phyloP scores from a whole-genome alignment of 768 basidiomycete species.

The Pleurotus djamor region DNA sequence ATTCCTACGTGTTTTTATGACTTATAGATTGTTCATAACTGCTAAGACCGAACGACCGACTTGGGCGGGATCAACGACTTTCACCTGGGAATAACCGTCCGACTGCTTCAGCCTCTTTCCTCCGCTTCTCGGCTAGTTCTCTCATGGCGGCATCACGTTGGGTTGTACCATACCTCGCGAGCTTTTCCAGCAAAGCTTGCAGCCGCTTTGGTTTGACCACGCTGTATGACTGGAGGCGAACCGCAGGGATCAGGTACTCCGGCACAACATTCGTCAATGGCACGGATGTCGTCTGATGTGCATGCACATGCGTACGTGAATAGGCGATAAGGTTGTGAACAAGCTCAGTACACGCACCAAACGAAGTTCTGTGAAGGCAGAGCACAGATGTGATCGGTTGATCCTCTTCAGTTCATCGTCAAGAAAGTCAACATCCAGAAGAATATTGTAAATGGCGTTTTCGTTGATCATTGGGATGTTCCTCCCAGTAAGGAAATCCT shows the following conservation, averaged over 20 bases:
- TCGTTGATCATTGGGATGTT: constrained; percentile 84
- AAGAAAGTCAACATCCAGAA: constrained; percentile 85
- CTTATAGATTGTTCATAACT: background rate
- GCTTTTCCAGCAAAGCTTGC: constrained; percentile 75
- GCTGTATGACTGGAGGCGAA: constrained; percentile 65
- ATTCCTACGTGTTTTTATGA: constrained; percentile 6
- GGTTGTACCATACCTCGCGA: constrained; percentile 63
- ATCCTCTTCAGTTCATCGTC: constrained; percentile 83
- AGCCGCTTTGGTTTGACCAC: constrained; percentile 70
- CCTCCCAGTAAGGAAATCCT: constrained; percentile 80
- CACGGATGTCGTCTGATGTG: constrained; percentile 63
- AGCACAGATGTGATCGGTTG: constrained; percentile 65
- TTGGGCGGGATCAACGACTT: constrained; percentile 37
- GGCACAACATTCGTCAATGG: constrained; percentile 71
- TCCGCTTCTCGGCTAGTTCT: constrained; percentile 68
- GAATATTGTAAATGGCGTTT: constrained; percentile 81
- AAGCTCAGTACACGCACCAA: constrained; percentile 44
- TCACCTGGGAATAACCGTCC: constrained; percentile 74
- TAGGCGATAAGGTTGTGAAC: background rate
- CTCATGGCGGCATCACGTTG: constrained; percentile 58
- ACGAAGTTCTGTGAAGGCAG: constrained; percentile 79
- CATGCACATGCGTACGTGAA: constrained; percentile 4
- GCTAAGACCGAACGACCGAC: background rate
- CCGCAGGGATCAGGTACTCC: constrained; percentile 73
- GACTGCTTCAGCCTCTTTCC: constrained; percentile 77